Percentiles rank a stretch among this genome's conserved stretches.
These are phyloP conservation scores for Pseudonitzschia multiseries DNA, from an alignment of 108 stramenopile species.

Conservation along the genomic window DNA sequence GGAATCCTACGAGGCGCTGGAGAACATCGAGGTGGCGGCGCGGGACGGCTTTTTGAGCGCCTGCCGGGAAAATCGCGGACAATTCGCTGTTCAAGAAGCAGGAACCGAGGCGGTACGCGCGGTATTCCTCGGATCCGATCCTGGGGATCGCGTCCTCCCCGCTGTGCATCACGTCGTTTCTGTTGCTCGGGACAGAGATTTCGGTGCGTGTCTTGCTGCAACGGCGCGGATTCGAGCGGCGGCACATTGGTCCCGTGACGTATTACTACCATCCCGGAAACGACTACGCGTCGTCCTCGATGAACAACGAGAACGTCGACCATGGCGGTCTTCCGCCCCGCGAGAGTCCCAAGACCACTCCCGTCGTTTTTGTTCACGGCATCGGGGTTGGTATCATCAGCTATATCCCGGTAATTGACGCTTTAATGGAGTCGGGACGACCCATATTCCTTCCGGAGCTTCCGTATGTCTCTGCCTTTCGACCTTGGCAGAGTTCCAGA, in stretches of 20 bases:
- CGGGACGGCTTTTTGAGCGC: conserved; percentile 62
- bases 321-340: background rate
- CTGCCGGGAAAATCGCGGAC: conserved; percentile 59
- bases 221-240: conserved; percentile 66
- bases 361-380: conserved; percentile 86
- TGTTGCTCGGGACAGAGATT: conserved; percentile 67
- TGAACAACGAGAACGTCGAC: background rate
- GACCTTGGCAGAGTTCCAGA: conserved; percentile 76
- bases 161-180: conserved; percentile 64
- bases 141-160: conserved; percentile 76
- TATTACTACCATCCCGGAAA: conserved; percentile 81
- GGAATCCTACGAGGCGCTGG: conserved; percentile 75
- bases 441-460: conserved; percentile 83
- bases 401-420: conserved; percentile 74
- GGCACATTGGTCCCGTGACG: conserved; percentile 60
- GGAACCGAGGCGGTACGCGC: conserved; percentile 59
- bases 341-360: conserved; percentile 31
- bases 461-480: conserved; percentile 79
- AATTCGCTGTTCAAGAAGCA: conserved; percentile 42
- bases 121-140: conserved; percentile 77
- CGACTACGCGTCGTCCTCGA: conserved; percentile 3
- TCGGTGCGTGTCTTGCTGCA: conserved; percentile 63
- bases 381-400: conserved; percentile 81
- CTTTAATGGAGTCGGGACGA: conserved; percentile 59
- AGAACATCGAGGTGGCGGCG: conserved; percentile 59